Conservation (phyloP, 306 rosid genomes). For the Canavalia ensiformis region DNA sequence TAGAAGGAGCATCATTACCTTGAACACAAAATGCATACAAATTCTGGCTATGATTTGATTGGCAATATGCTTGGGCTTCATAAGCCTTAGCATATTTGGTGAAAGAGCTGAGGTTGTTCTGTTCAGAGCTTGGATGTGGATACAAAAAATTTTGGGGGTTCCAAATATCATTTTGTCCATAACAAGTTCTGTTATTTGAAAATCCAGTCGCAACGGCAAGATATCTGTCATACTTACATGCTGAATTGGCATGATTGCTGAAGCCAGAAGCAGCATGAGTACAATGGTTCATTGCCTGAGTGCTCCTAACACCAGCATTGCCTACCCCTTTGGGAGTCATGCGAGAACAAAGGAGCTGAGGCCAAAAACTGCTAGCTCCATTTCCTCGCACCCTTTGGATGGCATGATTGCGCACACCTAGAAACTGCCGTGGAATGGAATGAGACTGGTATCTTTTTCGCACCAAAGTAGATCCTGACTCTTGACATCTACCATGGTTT, state of each 20-base stretch:
- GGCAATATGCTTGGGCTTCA: slow-evolving; percentile 45
- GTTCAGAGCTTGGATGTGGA: slow-evolving; percentile 38
- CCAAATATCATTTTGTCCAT: slow-evolving; percentile 42
- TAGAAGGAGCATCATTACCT: slow-evolving; percentile 43
- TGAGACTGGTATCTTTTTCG: slow-evolving; percentile 48
- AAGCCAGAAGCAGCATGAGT: slow-evolving; percentile 45
- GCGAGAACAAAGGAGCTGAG: slow-evolving; percentile 17
- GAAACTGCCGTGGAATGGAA: slow-evolving; percentile 42
- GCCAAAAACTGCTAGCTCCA: slow-evolving; percentile 31
- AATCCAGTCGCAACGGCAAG: slow-evolving; percentile 40
- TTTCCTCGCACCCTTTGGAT: slow-evolving; percentile 49
- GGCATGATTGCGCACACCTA: slow-evolving; percentile 48
- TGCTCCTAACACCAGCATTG: slow-evolving; percentile 40
- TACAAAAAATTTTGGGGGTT: slow-evolving; percentile 4
- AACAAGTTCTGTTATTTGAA: slow-evolving; percentile 35
- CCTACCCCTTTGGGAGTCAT: slow-evolving; percentile 41
- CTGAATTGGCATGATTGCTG: slow-evolving; percentile 38
- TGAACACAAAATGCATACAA: slow-evolving; percentile 43
- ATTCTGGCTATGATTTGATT: slow-evolving; percentile 43
- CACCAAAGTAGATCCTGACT: slow-evolving; percentile 31
- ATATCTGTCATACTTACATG: slow-evolving; percentile 43
- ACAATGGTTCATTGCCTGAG: slow-evolving; percentile 22
- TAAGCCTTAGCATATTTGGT: slow-evolving; percentile 33
- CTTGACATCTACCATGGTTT: slow-evolving; percentile 52
- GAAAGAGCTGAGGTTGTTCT: slow-evolving; percentile 23